phyloP scores from a whole-genome alignment of 768 basidiomycete genomes.

The Strobilomyces dryophilus region DNA sequence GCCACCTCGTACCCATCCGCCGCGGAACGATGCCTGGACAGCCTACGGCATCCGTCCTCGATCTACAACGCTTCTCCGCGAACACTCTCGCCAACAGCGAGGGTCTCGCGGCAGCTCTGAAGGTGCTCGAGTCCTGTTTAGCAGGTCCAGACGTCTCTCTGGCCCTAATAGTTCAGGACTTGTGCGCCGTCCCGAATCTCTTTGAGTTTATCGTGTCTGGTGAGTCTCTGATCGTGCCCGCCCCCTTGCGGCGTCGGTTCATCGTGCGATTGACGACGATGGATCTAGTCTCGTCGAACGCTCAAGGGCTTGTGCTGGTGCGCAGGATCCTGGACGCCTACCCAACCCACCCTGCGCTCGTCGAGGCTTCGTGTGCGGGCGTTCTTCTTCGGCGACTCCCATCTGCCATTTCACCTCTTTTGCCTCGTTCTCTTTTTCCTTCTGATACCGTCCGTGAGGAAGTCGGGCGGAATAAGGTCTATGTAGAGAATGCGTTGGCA shows the following conservation, averaged over 20 bases:
- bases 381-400: constrained; percentile 26
- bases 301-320: constrained; percentile 11
- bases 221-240: constrained; percentile 2
- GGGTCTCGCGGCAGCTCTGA: constrained; percentile 14
- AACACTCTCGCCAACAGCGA: constrained; percentile 14
- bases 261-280: not conserved
- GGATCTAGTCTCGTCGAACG: constrained; percentile 12
- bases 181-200: constrained; percentile 23
- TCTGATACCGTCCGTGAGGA: constrained; percentile 3
- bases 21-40: not conserved
- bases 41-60: constrained; percentile 5
- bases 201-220: constrained; percentile 31
- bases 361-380: constrained; percentile 18
- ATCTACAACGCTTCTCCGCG: constrained; percentile 17
- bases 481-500: constrained; percentile 21
- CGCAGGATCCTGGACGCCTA: constrained; percentile 33
- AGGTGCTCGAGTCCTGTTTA: constrained; percentile 24
- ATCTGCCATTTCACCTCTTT: constrained; percentile 18
- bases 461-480: constrained; percentile 19
- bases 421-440: constrained; percentile 16
- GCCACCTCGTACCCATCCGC: not conserved
- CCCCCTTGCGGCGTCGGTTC: not conserved
- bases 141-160: constrained; percentile 16
- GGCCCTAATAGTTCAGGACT: constrained; percentile 23
- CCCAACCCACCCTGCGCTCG: constrained; percentile 23